A percentile compares a stretch with the other conserved stretches of the same genome.
Evolutionary conservation across 441 rosid species (phyloP).

Genomic region (Cnidoscolus chayamansa): DNA sequence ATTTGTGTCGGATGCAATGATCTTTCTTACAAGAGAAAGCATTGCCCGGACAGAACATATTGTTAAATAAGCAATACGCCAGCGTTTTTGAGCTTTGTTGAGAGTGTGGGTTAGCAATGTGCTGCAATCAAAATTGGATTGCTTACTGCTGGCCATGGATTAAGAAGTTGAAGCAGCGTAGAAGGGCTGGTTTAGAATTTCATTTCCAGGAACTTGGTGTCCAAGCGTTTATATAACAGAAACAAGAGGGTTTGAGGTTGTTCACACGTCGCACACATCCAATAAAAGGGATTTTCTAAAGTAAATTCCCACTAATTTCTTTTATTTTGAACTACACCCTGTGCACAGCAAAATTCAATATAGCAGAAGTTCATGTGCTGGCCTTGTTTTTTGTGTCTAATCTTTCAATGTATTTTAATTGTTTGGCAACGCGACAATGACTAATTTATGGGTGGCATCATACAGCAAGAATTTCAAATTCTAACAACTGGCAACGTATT

Average conservation of each 20-base stretch:
- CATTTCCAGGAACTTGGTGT: neutral
- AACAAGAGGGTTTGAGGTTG: neutral
- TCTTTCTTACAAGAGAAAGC: conserved; percentile 51
- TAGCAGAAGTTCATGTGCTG: too few relatives aligned
- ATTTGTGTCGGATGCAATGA: conserved; percentile 25
- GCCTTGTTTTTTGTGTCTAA: too few relatives aligned
- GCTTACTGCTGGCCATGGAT: conserved; percentile 32
- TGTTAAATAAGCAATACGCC: conserved; percentile 55
- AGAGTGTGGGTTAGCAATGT: conserved; percentile 36
- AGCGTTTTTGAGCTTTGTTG: conserved; percentile 54
- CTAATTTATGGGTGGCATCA: too few relatives aligned
- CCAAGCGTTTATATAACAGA: neutral
- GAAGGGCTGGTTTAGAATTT: conserved; percentile 18
- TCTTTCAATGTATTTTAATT: too few relatives aligned
- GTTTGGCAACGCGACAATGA: too few relatives aligned
- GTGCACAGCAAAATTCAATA: too few relatives aligned
- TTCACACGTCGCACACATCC: too few relatives aligned
- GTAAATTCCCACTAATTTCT: too few relatives aligned
- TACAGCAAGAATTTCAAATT: too few relatives aligned
- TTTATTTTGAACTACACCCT: too few relatives aligned
- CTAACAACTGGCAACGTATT: too few relatives aligned
- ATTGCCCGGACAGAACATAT: conserved; percentile 49
- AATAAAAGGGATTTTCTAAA: too few relatives aligned
- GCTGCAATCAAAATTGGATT: conserved; percentile 26
- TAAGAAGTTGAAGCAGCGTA: neutral